Percentiles rank a stretch among this genome's conserved stretches.
Evolutionary conservation across 768 basidiomycete species (phyloP).

Genomic region (Sporobolomyces roseus): DNA sequence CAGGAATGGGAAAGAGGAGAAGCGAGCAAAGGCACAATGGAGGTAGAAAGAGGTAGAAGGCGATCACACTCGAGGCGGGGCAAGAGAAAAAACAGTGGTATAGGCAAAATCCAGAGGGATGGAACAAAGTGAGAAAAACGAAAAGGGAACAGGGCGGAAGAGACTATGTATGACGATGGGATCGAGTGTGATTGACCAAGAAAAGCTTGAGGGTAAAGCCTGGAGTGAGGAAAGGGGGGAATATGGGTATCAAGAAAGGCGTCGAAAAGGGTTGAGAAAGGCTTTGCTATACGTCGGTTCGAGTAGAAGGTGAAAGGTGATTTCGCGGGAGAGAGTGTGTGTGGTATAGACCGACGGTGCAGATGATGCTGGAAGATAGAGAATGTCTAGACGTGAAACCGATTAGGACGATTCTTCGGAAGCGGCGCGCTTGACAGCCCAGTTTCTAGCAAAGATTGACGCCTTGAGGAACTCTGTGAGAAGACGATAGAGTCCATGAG

Average conservation of each 20-base stretch:
- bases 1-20: too few relatives aligned
- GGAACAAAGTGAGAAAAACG: neutral
- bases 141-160: neutral
- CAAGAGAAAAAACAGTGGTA: too few relatives aligned
- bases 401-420: conserved; percentile 7
- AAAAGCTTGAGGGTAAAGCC: neutral
- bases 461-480: conserved; percentile 73
- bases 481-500: neutral
- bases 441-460: conserved; percentile 52
- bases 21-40: too few relatives aligned
- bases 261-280: neutral
- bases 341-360: neutral
- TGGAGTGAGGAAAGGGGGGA: neutral
- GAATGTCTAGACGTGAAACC: neutral
- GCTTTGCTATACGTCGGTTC: neutral
- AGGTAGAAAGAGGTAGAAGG: too few relatives aligned
- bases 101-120: neutral
- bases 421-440: conserved; percentile 46
- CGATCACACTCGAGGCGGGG: too few relatives aligned
- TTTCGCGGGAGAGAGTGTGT: neutral
- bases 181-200: too few relatives aligned
- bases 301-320: neutral
- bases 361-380: neutral
- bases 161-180: neutral
- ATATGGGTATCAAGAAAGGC: conserved; percentile 6